phyloP scores from a whole-genome alignment of 352 stramenopile genomes.

The Globisporangium mamillatum region DNA sequence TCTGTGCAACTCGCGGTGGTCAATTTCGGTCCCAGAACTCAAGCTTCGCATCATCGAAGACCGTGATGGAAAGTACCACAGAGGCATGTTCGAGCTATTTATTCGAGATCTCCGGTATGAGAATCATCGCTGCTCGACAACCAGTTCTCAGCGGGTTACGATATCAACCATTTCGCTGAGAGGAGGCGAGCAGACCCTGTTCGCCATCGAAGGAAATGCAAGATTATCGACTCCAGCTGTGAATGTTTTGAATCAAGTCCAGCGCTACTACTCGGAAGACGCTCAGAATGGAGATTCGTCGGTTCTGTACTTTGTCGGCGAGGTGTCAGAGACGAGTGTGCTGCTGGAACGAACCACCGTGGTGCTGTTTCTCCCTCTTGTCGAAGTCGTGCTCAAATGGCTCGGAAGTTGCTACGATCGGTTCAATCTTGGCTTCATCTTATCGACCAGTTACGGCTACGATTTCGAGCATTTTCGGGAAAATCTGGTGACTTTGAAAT shows the following conservation, averaged over 20 bases:
- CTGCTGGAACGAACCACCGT: conserved; percentile 24
- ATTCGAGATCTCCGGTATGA: conserved; percentile 35
- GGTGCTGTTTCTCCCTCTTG: conserved; percentile 42
- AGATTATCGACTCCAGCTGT: conserved; percentile 42
- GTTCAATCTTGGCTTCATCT: conserved; percentile 60
- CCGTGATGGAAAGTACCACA: conserved; percentile 6
- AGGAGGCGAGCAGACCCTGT: conserved; percentile 32
- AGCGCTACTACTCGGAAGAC: conserved; percentile 33
- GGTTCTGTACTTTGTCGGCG: conserved; percentile 17
- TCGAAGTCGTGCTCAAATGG: conserved; percentile 41
- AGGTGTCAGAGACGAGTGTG: conserved; percentile 26
- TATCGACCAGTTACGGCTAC: conserved; percentile 68
- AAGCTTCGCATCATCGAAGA: conserved; percentile 31
- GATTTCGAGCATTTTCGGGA: conserved; percentile 42
- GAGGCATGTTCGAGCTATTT: conserved; percentile 24
- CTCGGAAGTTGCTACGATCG: conserved; percentile 34
- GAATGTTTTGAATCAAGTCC: conserved; percentile 36
- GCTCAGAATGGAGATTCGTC: conserved; percentile 1
- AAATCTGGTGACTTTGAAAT: conserved; percentile 52
- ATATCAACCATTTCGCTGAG: conserved; percentile 23
- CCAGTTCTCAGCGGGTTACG: conserved; percentile 24
- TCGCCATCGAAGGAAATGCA: conserved; percentile 36
- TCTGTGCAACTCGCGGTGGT: conserved; percentile 31
- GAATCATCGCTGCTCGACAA: conserved; percentile 36
- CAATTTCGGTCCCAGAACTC: conserved; percentile 28